Base-by-base conservation (phyloP, 768 basidiomycete genomes). In the Leccinellum luteum region DNA sequence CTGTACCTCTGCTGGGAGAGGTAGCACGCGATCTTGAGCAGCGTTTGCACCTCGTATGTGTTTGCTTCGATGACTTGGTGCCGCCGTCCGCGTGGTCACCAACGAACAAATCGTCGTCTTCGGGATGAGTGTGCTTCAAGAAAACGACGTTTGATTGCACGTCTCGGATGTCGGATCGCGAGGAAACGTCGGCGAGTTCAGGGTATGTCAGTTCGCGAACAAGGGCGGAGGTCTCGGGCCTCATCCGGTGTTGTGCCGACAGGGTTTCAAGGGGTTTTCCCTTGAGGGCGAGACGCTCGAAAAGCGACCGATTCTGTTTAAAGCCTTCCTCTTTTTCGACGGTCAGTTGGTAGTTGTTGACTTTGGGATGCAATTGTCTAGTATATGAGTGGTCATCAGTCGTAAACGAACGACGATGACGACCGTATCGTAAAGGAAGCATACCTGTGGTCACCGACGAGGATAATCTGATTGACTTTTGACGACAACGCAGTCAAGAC, bases 371-470 rank as follows among this genome's bases (percentile, higher is more conserved):
- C 4, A 89, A 69, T 71, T 89, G 87, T 67, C 86, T 87, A 30
- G 3, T 17, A 1, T 35, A 3, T 13, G 21, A 14, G 32, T n/a
- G n/a, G n/a, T 30, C 19, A 14, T 56, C 41, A 35, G 47, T 34
- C 34, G 15, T n/a, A 0, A 19, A 44, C 38, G 17, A n/a, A 35
- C 35, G 17, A 15, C 17, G 13, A 14, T 15, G 19, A 44, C 32
- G 31, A 32, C 28, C 15, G 44, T 4, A 8, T 27, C 17, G 21
- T 48, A 17, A 35, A 35, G 15, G 35, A 30, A 8, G 56, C 62
- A 4, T 69, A 87, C 86, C 87, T 82, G 68, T 88, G 87, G 61
- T 89, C 87, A 0, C 86, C 86, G 44, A 89, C 86, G 5, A 89
- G 73, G 59, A 88, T 81, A 51, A 89, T 64, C 50, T 86, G 84